Evolutionary conservation across 306 rosid species (phyloP).

Genomic region (Lagenaria siceraria): DNA sequence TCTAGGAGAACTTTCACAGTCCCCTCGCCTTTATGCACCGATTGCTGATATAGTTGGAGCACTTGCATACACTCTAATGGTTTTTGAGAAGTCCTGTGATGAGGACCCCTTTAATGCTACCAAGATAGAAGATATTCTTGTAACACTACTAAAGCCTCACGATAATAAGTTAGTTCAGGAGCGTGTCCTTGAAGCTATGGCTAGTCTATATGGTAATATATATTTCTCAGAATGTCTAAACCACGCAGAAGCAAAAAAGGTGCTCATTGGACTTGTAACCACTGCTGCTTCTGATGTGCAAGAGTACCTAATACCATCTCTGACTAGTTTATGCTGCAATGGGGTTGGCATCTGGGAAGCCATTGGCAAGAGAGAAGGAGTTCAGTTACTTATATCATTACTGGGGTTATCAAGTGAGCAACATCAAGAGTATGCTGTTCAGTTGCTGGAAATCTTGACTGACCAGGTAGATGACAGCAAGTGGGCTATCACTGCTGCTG

Average conservation of each 20-base stretch:
- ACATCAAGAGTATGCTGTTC: slow-evolving; percentile 92
- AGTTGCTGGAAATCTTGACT: slow-evolving; percentile 66
- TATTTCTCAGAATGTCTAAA: slow-evolving; percentile 57
- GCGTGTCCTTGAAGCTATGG: slow-evolving; percentile 94
- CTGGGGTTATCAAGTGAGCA: slow-evolving; percentile 88
- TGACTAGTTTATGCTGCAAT: slow-evolving; percentile 75
- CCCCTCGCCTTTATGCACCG: slow-evolving; percentile 62
- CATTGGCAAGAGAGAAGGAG: slow-evolving; percentile 78
- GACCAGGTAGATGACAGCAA: slow-evolving; percentile 92
- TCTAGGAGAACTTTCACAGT: slow-evolving; percentile 84
- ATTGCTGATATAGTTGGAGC: slow-evolving; percentile 94
- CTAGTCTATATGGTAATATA: slow-evolving; percentile 77
- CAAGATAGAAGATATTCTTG: slow-evolving; percentile 71
- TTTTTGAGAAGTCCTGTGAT: slow-evolving; percentile 37
- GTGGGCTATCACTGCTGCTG: slow-evolving; percentile 99
- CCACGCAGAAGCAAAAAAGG: slow-evolving; percentile 77
- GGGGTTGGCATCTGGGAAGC: slow-evolving; percentile 83
- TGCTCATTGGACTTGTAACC: slow-evolving; percentile 75
- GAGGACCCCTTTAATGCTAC: slow-evolving; percentile 53
- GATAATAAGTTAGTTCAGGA: slow-evolving; percentile 74
- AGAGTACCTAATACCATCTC: slow-evolving; percentile 51
- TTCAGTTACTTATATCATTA: slow-evolving; percentile 79
- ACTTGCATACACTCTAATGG: slow-evolving; percentile 84
- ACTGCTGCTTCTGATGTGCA: slow-evolving; percentile 83
- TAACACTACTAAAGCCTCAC: slow-evolving; percentile 60